Evolutionary conservation across 495 filamentous ascomycete genomes (phyloP).

Genomic region (Lasiosphaeria ovina): DNA sequence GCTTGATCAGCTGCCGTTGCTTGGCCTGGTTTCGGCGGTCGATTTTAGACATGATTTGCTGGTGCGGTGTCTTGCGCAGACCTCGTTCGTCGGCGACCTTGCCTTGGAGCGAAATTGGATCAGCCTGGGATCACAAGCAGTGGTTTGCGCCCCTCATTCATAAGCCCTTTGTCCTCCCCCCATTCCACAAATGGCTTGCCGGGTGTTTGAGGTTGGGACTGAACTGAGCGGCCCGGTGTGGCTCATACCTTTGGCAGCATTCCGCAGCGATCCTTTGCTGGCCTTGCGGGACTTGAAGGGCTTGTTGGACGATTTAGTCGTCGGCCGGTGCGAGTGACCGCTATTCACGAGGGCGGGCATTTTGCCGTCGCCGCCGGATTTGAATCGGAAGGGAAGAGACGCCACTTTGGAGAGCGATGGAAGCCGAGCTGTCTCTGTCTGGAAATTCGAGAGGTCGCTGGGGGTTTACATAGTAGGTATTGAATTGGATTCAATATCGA

Average conservation of each 20-base stretch:
- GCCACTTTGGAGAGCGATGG: conserved; percentile 44
- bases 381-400: conserved; percentile 84
- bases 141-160: neutral
- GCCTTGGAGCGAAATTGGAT: conserved; percentile 28
- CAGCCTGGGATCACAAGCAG: conserved; percentile 3
- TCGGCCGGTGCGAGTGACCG: conserved; percentile 82
- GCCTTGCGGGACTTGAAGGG: conserved; percentile 87
- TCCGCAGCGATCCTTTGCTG: conserved; percentile 80
- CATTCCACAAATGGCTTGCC: neutral
- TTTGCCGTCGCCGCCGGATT: conserved; percentile 68
- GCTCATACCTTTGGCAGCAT: conserved; percentile 71
- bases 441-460: too few species aligned
- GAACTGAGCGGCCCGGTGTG: neutral
- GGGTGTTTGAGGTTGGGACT: neutral
- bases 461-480: too few species aligned
- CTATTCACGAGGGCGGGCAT: conserved; percentile 56
- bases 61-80: conserved; percentile 82
- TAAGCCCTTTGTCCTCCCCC: neutral
- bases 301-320: conserved; percentile 83
- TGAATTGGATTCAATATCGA: conserved; percentile 4
- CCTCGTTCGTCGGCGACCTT: conserved; percentile 52
- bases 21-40: conserved; percentile 90
- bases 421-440: neutral
- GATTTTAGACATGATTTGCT: conserved; percentile 95
- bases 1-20: conserved; percentile 77